Percentiles rank a stretch among this genome's conserved stretches.
phyloP scores from a whole-genome alignment of 129 eudicot genomes.

The Tanacetum coccineum region DNA sequence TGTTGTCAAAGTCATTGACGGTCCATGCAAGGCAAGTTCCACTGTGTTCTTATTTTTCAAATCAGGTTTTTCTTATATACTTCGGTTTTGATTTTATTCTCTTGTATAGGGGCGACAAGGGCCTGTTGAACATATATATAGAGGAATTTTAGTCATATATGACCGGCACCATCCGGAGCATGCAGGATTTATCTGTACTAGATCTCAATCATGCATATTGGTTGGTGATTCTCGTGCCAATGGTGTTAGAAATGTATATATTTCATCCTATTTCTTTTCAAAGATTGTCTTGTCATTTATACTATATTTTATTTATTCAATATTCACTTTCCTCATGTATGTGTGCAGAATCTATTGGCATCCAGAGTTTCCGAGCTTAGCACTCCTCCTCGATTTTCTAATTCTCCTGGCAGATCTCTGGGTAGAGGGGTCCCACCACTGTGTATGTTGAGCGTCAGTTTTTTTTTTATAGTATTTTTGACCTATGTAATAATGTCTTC shows the following conservation, averaged over 20 bases:
- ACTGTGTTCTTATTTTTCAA: background rate
- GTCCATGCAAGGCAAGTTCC: constrained; percentile 67
- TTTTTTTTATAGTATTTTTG: background rate
- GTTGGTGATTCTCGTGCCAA: constrained; percentile 83
- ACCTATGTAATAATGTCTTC: no score
- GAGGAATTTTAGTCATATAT: constrained; percentile 64
- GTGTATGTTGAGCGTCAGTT: constrained; percentile 39
- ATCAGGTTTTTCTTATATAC: background rate
- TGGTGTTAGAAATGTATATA: constrained; percentile 69
- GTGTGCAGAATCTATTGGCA: constrained; percentile 45
- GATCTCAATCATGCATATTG: constrained; percentile 67
- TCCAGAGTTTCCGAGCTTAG: constrained; percentile 56
- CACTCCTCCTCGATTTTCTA: constrained; percentile 53
- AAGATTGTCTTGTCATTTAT: no score
- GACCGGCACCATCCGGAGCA: constrained; percentile 99
- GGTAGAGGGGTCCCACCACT: constrained; percentile 61
- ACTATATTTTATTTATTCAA: no score
- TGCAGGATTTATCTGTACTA: constrained; percentile 98
- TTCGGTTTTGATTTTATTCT: background rate
- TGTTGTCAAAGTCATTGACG: constrained; percentile 86
- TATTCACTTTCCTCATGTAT: background rate
- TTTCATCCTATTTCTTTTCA: background rate
- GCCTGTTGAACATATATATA: constrained; percentile 81
- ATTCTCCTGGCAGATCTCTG: constrained; percentile 62
- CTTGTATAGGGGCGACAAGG: constrained; percentile 83